Conservation (phyloP, 768 basidiomycete genomes). For the Botryobasidium botryosum region DNA sequence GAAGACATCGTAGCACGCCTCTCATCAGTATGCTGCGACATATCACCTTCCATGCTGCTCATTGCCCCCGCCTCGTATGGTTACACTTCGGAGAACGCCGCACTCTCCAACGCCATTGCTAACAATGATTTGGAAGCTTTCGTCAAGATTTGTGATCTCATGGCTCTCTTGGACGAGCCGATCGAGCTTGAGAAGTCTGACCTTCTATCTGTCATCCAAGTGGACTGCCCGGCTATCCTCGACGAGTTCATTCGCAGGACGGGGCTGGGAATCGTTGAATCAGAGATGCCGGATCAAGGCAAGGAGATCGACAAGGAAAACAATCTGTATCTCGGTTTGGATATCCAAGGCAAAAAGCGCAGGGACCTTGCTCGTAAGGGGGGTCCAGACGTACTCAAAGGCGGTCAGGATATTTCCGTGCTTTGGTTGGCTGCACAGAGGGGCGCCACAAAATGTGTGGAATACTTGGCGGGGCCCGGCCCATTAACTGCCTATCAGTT, state of each 20-base stretch:
- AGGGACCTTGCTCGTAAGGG: constrained; percentile 33
- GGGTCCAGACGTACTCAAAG: constrained; percentile 27
- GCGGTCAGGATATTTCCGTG: constrained; percentile 13
- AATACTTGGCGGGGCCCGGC: constrained; percentile 31
- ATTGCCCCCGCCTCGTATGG: constrained; percentile 3
- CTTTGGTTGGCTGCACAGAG: constrained; percentile 29
- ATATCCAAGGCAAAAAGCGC: constrained; percentile 45
- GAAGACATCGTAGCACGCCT: constrained; percentile 35
- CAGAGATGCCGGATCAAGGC: constrained; percentile 1
- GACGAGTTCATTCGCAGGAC: constrained; percentile 40
- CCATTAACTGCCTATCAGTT: constrained; percentile 35
- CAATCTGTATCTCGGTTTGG: constrained; percentile 37
- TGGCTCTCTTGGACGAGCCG: background rate
- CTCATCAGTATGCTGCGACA: constrained; percentile 26
- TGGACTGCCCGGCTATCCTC: constrained; percentile 34
- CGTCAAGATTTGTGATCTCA: constrained; percentile 28
- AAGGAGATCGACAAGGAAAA: constrained; percentile 23
- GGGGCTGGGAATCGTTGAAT: constrained; percentile 19
- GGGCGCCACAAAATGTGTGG: constrained; percentile 20
- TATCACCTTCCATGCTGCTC: constrained; percentile 26
- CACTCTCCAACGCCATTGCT: constrained; percentile 21
- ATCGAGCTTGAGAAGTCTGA: constrained; percentile 3
- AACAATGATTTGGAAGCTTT: constrained; percentile 34
- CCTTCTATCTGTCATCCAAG: constrained; percentile 19
- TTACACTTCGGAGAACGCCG: constrained; percentile 15